A percentile compares a stretch with the other conserved stretches of the same genome.
phyloP scores from a whole-genome alignment of 192 early-diverging fungal species.

The Bifiguratus adelaidae region DNA sequence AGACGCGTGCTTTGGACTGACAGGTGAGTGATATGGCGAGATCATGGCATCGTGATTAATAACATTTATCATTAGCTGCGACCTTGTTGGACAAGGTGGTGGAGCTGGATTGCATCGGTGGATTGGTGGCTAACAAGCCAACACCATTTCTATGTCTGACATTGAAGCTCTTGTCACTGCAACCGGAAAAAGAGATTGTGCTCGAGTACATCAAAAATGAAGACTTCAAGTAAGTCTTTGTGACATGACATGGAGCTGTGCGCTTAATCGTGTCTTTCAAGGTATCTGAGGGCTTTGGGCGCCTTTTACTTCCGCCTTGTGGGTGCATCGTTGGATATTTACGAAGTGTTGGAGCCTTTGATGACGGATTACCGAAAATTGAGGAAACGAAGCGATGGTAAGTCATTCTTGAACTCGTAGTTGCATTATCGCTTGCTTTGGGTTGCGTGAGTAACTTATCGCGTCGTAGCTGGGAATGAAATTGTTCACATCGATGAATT shows the following conservation, averaged over 20 bases:
- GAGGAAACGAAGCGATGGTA: slow-evolving; percentile 39
- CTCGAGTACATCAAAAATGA: slow-evolving; percentile 71
- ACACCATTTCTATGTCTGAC: slow-evolving; percentile 85
- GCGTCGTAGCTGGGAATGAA: slow-evolving; percentile 12
- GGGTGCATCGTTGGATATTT: slow-evolving; percentile 64
- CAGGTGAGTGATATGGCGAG: slow-evolving; percentile 37
- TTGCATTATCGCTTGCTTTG: neutral
- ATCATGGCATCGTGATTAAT: neutral
- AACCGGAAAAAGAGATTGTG: slow-evolving; percentile 83
- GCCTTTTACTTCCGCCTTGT: slow-evolving; percentile 86
- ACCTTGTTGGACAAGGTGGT: slow-evolving; percentile 86
- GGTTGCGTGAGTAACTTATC: neutral
- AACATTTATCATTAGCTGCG: slow-evolving; percentile 37
- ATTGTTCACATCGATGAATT: slow-evolving; percentile 83
- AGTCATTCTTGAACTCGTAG: neutral
- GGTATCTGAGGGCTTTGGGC: slow-evolving; percentile 79
- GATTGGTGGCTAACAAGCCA: slow-evolving; percentile 79
- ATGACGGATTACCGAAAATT: slow-evolving; percentile 84
- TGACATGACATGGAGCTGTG: neutral
- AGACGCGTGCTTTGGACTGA: slow-evolving; percentile 90
- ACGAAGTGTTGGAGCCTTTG: slow-evolving; percentile 76
- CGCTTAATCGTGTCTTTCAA: slow-evolving; percentile 4
- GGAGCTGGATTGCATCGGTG: slow-evolving; percentile 62
- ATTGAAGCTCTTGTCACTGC: slow-evolving; percentile 86
- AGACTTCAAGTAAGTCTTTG: slow-evolving; percentile 57